Evolutionary conservation across 768 basidiomycete species (phyloP), one percentile per base, ranked within the genome.

Genomic region (Sporobolomyces roseus): DNA sequence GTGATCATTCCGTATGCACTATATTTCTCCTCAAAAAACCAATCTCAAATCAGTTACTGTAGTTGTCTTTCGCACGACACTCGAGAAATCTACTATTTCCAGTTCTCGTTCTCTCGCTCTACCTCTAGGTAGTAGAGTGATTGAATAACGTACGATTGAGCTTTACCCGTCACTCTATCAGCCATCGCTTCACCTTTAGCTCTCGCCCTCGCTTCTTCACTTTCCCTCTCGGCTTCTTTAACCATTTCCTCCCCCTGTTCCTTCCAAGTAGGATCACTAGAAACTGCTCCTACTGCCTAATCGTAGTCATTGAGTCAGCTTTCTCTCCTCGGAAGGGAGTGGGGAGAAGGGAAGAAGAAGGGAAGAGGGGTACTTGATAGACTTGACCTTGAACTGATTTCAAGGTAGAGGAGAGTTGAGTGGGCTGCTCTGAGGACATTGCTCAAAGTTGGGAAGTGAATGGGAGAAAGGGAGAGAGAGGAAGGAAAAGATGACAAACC

Each of bases 1-100:
- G 63, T 65, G 1, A 70, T 1, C 59, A 56, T 56, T 9, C 68
- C 68, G 14, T 43, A 65, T 2, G 68, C 68, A 4, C 68, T 70
- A 46, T n/a, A n/a, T n/a, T n/a, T n/a, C n/a, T n/a, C n/a, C n/a
- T n/a, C n/a, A n/a, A n/a, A n/a, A n/a, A n/a, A n/a, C n/a, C n/a
- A n/a, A n/a, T n/a, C n/a, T n/a, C n/a, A n/a, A n/a, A n/a, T n/a
- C n/a, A n/a, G n/a, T n/a, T n/a, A n/a, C n/a, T n/a, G n/a, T n/a
- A n/a, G n/a, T n/a, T n/a, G n/a, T n/a, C n/a, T n/a, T n/a, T n/a
- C n/a, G n/a, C n/a, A n/a, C n/a, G n/a, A n/a, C n/a, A n/a, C n/a
- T n/a, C n/a, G n/a, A n/a, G n/a, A n/a, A n/a, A n/a, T n/a, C n/a
- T n/a, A n/a, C n/a, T n/a, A n/a, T n/a, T n/a, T n/a, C n/a, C n/a